Percentiles rank a stretch among this genome's conserved stretches.
Conservation (phyloP, 345 rosid species). For the Carallia brachiata region DNA sequence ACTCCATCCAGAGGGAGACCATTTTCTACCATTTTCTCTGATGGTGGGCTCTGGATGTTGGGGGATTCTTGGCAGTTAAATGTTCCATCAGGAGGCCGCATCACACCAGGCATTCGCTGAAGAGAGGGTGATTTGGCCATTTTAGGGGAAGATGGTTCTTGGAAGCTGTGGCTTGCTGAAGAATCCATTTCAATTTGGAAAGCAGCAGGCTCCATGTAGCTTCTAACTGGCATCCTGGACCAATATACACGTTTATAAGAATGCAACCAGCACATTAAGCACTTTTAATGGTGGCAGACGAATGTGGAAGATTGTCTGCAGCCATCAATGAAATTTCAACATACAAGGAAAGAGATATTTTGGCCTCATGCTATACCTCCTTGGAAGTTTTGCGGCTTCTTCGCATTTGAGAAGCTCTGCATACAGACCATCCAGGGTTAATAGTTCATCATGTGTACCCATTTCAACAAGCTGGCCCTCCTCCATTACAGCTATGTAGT, state of each 20-base stretch:
- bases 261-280: slow-evolving; percentile 7
- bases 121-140: slow-evolving; percentile 92
- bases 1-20: slow-evolving; percentile 55
- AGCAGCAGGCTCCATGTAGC: slow-evolving; percentile 55
- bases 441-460: slow-evolving; percentile 93
- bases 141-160: slow-evolving; percentile 86
- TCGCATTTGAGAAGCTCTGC: slow-evolving; percentile 95
- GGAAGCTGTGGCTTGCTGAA: slow-evolving; percentile 76
- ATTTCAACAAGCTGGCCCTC: slow-evolving; percentile 97
- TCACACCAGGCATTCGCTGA: slow-evolving; percentile 66
- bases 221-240: slow-evolving; percentile 88
- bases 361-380: slow-evolving; percentile 52
- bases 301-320: not conserved
- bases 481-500: slow-evolving; percentile 97
- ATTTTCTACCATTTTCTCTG: slow-evolving; percentile 77
- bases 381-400: slow-evolving; percentile 95
- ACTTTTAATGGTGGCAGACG: too few species aligned
- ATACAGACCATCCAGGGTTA: slow-evolving; percentile 68
- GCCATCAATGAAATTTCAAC: slow-evolving; percentile 9
- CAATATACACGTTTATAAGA: slow-evolving; percentile 19
- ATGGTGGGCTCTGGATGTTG: slow-evolving; percentile 62
- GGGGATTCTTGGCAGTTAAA: slow-evolving; percentile 70
- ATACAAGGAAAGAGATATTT: not conserved
- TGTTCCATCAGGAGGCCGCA: slow-evolving; percentile 54
- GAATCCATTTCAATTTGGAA: slow-evolving; percentile 92